These are phyloP conservation scores for Microbotryomycetes sp. DNA, from an alignment of 1,284 basidiomycete genomes.

Conservation along the genomic window DNA sequence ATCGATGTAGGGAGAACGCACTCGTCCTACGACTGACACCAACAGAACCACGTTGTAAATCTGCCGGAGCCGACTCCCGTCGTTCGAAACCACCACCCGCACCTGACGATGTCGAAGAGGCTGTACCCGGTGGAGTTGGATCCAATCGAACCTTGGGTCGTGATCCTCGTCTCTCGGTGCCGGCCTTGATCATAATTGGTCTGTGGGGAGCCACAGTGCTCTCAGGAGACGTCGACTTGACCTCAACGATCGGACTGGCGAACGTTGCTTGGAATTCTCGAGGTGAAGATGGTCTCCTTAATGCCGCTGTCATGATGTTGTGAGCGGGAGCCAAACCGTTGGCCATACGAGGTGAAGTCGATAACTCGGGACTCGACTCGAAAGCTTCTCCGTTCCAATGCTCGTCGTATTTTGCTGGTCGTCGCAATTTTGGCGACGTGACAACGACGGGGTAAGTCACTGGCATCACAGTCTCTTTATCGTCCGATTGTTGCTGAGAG, in stretches of 20 bases:
- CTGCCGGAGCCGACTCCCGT: neutral
- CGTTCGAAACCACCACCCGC: neutral
- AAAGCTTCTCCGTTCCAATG: conserved; percentile 2
- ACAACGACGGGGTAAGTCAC: too few relatives aligned
- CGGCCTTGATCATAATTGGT: conserved; percentile 11
- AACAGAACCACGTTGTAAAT: neutral
- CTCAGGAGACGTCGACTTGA: neutral
- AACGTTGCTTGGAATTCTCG: neutral
- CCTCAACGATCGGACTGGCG: conserved; percentile 1
- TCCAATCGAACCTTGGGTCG: neutral
- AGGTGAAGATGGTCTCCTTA: neutral
- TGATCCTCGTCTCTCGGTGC: neutral
- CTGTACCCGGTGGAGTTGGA: too few relatives aligned
- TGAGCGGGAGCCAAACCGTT: neutral
- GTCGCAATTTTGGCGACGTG: neutral
- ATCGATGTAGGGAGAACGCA: neutral
- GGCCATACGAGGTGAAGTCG: neutral
- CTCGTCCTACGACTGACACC: neutral
- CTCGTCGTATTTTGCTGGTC: neutral
- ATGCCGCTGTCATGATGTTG: neutral
- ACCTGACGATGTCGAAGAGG: neutral
- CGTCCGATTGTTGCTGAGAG: too few relatives aligned
- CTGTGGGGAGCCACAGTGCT: neutral
- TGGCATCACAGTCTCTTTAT: too few relatives aligned
- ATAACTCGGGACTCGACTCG: neutral